Evolutionary conservation across 768 basidiomycete species (phyloP), one percentile per base, ranked within the genome.

Genomic region (Dacryopinax spathularia): DNA sequence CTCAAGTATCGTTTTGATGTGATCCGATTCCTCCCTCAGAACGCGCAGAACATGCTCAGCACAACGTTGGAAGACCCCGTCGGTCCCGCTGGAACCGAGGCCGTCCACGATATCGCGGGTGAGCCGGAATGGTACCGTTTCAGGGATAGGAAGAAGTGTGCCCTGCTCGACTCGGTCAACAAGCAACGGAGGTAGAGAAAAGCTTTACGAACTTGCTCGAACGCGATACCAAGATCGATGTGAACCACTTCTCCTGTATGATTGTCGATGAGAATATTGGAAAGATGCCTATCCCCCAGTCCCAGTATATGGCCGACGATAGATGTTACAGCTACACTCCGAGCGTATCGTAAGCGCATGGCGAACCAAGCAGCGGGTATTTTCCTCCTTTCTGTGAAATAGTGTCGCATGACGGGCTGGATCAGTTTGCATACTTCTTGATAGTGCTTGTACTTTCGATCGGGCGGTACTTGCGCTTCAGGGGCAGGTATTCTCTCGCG

Each of bases 151-250:
- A 1, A 98, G 78, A 5, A 82, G 75, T 70, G 87, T 88, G 2
- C 95, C 95, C 91, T 96, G 66, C 34, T 18, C 16, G 34, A 41
- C 2, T 18, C 2, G 36, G 22, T 13, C 16, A 65, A 20, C n/a
- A 33, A 15, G 25, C 61, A 60, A 39, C 29, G 22, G 35, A 22
- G 39, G 12, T 12, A 18, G 33, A 16, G 18, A 15, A 37, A 27
- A 16, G 34, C 62, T 25, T 16, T 18, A 70, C 79, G 68, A 65
- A 90, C 91, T 77, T 91, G 91, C 65, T 96, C 96, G 73, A 99
- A 98, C 0, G 93, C 92, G 65, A 98, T 92, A 0, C 95, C 95
- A 0, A 98, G 78, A 73, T 99, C 95, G 62, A 99, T 99, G 72
- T 96, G 93, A 6, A 98, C 85, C 44, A 94, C 79, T 70, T 98